These are phyloP conservation scores for Collybia nuda DNA, from an alignment of 768 basidiomycete genomes.

Conservation along the genomic window DNA sequence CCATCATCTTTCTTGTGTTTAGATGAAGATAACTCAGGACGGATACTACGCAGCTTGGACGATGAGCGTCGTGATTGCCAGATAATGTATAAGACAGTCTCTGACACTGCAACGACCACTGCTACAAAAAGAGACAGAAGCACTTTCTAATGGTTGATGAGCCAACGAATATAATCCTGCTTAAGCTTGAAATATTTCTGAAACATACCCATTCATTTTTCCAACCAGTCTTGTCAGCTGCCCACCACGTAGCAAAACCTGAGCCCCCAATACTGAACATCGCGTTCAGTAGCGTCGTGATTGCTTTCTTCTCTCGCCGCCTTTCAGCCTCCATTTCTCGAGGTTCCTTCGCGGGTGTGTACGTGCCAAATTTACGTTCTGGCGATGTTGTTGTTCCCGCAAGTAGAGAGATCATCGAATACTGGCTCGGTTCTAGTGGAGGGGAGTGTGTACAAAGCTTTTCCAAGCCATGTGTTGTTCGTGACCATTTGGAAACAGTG, in stretches of 20 bases:
- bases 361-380: conserved; percentile 62
- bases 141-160: conserved; percentile 40
- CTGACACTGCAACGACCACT: conserved; percentile 67
- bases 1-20: conserved; percentile 38
- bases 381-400: conserved; percentile 82
- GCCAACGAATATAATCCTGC: no score
- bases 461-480: conserved; percentile 45
- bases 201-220: conserved; percentile 72
- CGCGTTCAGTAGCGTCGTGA: conserved; percentile 71
- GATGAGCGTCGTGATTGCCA: conserved; percentile 56
- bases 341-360: conserved; percentile 43
- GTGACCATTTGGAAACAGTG: conserved; percentile 68
- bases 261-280: conserved; percentile 67
- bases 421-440: conserved; percentile 51
- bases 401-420: conserved; percentile 72
- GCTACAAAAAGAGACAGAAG: conserved; percentile 62
- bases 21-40: conserved; percentile 13
- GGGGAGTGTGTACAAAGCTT: conserved; percentile 36
- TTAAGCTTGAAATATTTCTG: background rate
- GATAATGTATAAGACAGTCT: conserved; percentile 69
- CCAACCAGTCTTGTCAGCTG: conserved; percentile 62
- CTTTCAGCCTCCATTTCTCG: conserved; percentile 46
- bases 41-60: conserved; percentile 4
- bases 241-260: conserved; percentile 74
- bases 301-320: conserved; percentile 58